These are phyloP conservation scores for Rhinocladiella mackenziei DNA, from an alignment of 2,329 filamentous ascomycete genomes.

Conservation along the genomic window DNA sequence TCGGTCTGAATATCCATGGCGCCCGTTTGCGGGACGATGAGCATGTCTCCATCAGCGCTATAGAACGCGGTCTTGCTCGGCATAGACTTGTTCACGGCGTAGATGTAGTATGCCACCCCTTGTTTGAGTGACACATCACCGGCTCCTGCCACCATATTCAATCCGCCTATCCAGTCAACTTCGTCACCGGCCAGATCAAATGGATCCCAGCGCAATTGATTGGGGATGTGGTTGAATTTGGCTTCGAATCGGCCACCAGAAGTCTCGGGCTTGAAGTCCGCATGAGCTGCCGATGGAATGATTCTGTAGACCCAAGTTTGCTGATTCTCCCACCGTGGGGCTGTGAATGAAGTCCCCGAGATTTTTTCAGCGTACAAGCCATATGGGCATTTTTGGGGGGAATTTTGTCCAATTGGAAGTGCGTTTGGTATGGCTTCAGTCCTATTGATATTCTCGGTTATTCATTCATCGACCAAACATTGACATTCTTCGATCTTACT, in stretches of 20 bases:
- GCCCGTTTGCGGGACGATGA: slow-evolving; percentile 63
- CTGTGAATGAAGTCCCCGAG: slow-evolving; percentile 67
- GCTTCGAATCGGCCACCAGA: not conserved
- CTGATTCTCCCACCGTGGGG: slow-evolving; percentile 63
- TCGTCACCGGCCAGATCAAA: not conserved
- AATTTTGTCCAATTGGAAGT: slow-evolving; percentile 71
- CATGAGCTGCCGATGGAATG: slow-evolving; percentile 59
- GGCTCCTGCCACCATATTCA: slow-evolving; percentile 46
- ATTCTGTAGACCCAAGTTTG: slow-evolving; percentile 71
- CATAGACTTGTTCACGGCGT: slow-evolving; percentile 55
- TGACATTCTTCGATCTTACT: slow-evolving; percentile 56
- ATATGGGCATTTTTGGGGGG: slow-evolving; percentile 71
- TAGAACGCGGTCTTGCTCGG: slow-evolving; percentile 55
- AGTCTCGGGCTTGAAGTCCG: slow-evolving; percentile 37
- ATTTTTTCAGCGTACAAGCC: slow-evolving; percentile 79
- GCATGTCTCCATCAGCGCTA: slow-evolving; percentile 62
- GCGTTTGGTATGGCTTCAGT: slow-evolving; percentile 71
- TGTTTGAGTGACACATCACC: slow-evolving; percentile 55
- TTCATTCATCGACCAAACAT: not conserved
- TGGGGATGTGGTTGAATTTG: not conserved
- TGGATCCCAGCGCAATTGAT: not conserved
- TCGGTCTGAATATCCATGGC: slow-evolving; percentile 65
- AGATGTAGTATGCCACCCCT: slow-evolving; percentile 55
- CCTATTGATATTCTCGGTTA: slow-evolving; percentile 41
- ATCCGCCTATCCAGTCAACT: not conserved